Conservation (phyloP, 306 rosid species). For the Begonia loranthoides region DNA sequence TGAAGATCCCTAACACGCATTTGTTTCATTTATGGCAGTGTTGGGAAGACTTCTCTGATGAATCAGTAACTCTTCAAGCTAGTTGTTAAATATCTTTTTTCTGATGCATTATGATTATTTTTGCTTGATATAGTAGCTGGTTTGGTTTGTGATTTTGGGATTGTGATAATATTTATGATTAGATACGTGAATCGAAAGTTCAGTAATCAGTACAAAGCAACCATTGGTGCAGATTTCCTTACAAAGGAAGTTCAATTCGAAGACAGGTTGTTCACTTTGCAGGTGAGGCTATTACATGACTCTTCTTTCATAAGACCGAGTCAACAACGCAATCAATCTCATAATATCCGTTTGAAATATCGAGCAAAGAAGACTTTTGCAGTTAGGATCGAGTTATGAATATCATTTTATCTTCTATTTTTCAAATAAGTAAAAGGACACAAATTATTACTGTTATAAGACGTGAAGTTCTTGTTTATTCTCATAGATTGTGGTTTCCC, state of each 20-base stretch:
- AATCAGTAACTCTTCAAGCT: conserved; percentile 54
- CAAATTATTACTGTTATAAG: no score
- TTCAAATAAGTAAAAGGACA: no score
- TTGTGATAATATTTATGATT: conserved; percentile 2
- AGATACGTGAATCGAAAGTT: conserved; percentile 98
- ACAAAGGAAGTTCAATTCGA: conserved; percentile 99
- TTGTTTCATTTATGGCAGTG: conserved; percentile 42
- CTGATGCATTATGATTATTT: neutral
- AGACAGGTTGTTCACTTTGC: conserved; percentile 93
- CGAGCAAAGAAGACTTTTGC: no score
- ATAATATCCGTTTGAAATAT: no score
- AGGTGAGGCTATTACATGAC: conserved; percentile 32
- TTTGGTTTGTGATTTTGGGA: conserved; percentile 8
- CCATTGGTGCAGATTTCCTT: conserved; percentile 98
- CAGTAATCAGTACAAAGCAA: conserved; percentile 98
- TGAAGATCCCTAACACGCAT: conserved; percentile 1
- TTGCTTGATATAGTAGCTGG: neutral
- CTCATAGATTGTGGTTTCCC: no score
- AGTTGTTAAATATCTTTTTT: conserved; percentile 14
- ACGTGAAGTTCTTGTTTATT: no score
- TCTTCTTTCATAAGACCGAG: no score
- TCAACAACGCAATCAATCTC: no score
- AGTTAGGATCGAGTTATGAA: no score
- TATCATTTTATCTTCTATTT: no score
- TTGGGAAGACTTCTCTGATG: conserved; percentile 96